phyloP scores from a whole-genome alignment of 441 rosid genomes.

The Erodium chrysanthum region DNA sequence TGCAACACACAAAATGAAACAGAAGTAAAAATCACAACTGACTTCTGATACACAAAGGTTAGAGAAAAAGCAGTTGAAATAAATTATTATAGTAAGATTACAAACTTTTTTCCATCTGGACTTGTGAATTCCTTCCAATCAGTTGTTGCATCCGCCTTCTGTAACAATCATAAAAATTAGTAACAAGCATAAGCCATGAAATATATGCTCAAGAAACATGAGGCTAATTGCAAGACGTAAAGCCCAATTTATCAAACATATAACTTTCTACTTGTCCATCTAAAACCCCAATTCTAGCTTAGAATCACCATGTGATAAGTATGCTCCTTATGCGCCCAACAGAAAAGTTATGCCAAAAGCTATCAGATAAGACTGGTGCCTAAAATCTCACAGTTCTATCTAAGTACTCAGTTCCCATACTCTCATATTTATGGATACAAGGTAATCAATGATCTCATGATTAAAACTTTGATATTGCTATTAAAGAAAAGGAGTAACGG shows the following conservation, averaged over 20 bases:
- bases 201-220: constrained; percentile 7
- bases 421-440: constrained; percentile 6
- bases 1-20: constrained; percentile 25
- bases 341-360: not conserved
- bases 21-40: constrained; percentile 21
- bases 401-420: not conserved
- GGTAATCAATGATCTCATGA: constrained; percentile 3
- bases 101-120: constrained; percentile 63
- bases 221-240: constrained; percentile 6
- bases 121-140: constrained; percentile 69
- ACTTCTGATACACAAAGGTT: constrained; percentile 11
- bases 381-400: not conserved
- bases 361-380: not conserved
- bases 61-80: constrained; percentile 10
- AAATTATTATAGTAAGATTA: constrained; percentile 20
- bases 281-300: not conserved
- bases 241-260: not conserved
- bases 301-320: not conserved
- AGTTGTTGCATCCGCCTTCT: constrained; percentile 67
- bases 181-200: constrained; percentile 17
- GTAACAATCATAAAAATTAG: constrained; percentile 26
- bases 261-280: not conserved
- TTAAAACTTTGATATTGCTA: not conserved
- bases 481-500: not conserved
- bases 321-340: not conserved